Conservation (phyloP, 371 early-diverging fungal genomes). For the Mortierella sp. region DNA sequence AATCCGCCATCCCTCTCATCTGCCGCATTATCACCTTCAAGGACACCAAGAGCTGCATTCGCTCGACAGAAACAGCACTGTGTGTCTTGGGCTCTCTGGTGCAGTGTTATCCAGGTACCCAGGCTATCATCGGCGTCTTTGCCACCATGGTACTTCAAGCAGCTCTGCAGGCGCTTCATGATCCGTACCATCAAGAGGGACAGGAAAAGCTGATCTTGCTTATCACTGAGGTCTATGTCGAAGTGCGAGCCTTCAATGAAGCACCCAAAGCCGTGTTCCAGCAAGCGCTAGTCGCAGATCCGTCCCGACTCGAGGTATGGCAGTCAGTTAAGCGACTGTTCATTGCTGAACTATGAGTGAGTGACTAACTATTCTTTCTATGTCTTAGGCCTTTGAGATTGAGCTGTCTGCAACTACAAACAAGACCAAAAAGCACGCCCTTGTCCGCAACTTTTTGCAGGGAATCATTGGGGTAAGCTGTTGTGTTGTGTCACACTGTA, state of each 20-base stretch:
- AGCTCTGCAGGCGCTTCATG: constrained; percentile 63
- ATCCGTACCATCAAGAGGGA: constrained; percentile 65
- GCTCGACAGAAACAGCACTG: constrained; percentile 40
- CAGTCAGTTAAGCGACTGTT: not conserved
- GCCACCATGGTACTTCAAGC: constrained; percentile 55
- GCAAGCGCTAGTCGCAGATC: constrained; percentile 55
- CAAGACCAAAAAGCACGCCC: constrained; percentile 57
- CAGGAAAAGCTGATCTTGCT: constrained; percentile 61
- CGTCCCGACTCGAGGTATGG: constrained; percentile 44
- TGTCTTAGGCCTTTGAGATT: constrained; percentile 42
- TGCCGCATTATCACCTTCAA: constrained; percentile 58
- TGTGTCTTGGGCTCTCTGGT: constrained; percentile 44
- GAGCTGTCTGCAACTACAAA: constrained; percentile 21
- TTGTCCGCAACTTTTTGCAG: constrained; percentile 59
- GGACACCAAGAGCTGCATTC: constrained; percentile 56
- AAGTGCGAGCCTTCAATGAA: constrained; percentile 51
- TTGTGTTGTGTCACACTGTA: not conserved
- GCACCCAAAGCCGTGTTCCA: constrained; percentile 58
- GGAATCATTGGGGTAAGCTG: constrained; percentile 62
- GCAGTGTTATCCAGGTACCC: constrained; percentile 38
- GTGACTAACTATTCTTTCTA: not conserved
- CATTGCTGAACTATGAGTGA: not conserved
- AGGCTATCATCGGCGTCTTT: constrained; percentile 35
- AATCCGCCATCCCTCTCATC: constrained; percentile 30
- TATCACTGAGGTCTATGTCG: constrained; percentile 63